phyloP scores from a whole-genome alignment of 352 stramenopile species.

The Blastocystis sp. region DNA sequence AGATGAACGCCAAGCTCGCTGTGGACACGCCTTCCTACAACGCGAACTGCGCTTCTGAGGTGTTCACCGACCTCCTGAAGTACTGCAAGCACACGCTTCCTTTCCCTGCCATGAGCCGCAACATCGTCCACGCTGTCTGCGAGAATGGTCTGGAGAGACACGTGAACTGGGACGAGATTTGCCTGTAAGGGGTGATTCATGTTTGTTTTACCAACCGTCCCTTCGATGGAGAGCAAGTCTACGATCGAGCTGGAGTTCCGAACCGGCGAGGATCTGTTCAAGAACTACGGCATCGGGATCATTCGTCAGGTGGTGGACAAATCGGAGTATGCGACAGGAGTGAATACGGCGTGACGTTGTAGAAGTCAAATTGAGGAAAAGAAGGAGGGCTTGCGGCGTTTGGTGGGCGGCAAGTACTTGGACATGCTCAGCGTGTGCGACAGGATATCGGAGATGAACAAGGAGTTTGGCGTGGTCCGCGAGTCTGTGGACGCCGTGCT shows the following conservation, averaged over 20 bases:
- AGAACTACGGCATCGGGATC: constrained; percentile 71
- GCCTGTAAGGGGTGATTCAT: neutral
- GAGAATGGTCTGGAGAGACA: neutral
- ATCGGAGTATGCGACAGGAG: constrained; percentile 15
- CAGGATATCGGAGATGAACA: constrained; percentile 47
- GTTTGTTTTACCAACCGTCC: neutral
- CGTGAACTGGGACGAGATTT: neutral
- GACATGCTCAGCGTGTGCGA: constrained; percentile 67
- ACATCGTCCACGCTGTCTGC: constrained; percentile 21
- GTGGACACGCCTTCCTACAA: neutral
- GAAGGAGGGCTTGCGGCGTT: constrained; percentile 38
- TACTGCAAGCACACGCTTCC: constrained; percentile 28
- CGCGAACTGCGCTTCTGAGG: neutral
- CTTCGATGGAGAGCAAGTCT: neutral
- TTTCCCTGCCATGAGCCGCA: constrained; percentile 14
- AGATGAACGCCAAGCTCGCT: neutral
- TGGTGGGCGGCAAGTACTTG: constrained; percentile 72
- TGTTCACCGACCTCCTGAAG: constrained; percentile 14
- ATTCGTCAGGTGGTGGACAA: constrained; percentile 73
- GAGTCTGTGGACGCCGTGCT: constrained; percentile 4
- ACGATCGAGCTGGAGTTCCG: constrained; percentile 59
- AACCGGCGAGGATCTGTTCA: constrained; percentile 66
- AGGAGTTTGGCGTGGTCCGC: neutral
- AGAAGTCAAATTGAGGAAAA: constrained; percentile 59
- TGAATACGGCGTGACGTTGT: neutral